Conservation (phyloP, 257 asterid species). For the Nicotiana undulata region DNA sequence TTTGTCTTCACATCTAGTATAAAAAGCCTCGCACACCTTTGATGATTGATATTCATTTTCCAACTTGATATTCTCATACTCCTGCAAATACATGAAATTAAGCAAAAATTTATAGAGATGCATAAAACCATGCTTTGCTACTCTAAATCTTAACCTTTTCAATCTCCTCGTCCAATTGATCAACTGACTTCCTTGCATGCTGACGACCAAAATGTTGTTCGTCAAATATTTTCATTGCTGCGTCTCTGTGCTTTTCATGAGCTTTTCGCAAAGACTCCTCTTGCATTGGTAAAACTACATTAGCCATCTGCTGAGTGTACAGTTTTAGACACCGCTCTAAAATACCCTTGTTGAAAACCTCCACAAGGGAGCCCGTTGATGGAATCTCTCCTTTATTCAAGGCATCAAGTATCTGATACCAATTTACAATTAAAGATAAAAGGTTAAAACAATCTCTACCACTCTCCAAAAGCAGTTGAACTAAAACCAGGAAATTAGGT, state of each 20-base stretch:
- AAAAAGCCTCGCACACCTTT: conserved; percentile 75
- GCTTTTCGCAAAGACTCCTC: conserved; percentile 51
- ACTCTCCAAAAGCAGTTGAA: neutral
- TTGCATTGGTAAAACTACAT: conserved; percentile 47
- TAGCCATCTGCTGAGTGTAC: conserved; percentile 48
- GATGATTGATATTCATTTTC: conserved; percentile 81
- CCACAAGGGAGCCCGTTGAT: conserved; percentile 94
- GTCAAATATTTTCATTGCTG: conserved; percentile 57
- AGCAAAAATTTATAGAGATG: conserved; percentile 5
- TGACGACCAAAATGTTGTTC: conserved; percentile 95
- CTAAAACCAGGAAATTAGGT: neutral
- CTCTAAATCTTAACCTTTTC: conserved; percentile 42
- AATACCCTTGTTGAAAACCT: conserved; percentile 84
- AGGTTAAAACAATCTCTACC: neutral
- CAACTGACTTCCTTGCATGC: conserved; percentile 89
- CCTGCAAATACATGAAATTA: conserved; percentile 32
- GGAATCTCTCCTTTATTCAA: conserved; percentile 99
- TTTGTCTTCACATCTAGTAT: conserved; percentile 75
- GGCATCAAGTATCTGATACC: conserved; percentile 80
- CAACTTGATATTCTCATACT: conserved; percentile 52
- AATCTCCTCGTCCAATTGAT: conserved; percentile 65
- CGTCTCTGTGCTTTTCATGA: conserved; percentile 57
- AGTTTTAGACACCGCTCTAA: conserved; percentile 67
- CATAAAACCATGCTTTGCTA: neutral
- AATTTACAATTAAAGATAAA: conserved; percentile 7